phyloP scores from a whole-genome alignment of 2,329 filamentous ascomycete genomes.

The Fusarium hainanense region DNA sequence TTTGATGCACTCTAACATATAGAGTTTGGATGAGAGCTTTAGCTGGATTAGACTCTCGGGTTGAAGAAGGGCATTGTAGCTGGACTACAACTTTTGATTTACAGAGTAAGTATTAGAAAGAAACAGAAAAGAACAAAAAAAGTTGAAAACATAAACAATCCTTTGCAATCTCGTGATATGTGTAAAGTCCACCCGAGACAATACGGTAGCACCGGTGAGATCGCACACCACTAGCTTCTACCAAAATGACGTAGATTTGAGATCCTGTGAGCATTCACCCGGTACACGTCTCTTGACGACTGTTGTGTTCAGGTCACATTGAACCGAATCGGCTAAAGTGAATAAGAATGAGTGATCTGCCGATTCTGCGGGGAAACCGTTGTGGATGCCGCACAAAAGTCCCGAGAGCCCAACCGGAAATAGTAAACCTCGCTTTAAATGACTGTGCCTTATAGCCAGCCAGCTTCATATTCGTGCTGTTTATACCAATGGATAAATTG shows the following conservation, averaged over 20 bases:
- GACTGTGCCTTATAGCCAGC: too few species aligned
- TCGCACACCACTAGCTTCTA: not conserved
- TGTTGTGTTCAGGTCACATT: not conserved
- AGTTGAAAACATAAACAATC: not conserved
- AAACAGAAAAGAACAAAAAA: not conserved
- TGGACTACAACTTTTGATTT: not conserved
- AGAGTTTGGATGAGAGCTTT: not conserved
- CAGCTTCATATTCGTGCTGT: too few species aligned
- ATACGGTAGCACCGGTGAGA: not conserved
- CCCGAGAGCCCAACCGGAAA: not conserved
- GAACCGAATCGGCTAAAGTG: not conserved
- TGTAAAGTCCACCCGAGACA: not conserved
- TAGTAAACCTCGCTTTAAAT: not conserved
- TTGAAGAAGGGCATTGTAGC: not conserved
- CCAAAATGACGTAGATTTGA: not conserved
- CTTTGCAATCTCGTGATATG: too few species aligned
- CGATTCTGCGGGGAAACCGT: not conserved
- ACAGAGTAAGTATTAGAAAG: not conserved
- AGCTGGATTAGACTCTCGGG: not conserved
- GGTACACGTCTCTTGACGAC: fast-evolving
- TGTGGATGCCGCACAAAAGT: not conserved
- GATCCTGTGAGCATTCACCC: fast-evolving
- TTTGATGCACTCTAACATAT: not conserved
- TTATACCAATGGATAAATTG: too few species aligned
- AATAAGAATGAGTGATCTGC: not conserved